phyloP scores from a whole-genome alignment of 129 eudicot genomes.

The Ambrosia trifida region DNA sequence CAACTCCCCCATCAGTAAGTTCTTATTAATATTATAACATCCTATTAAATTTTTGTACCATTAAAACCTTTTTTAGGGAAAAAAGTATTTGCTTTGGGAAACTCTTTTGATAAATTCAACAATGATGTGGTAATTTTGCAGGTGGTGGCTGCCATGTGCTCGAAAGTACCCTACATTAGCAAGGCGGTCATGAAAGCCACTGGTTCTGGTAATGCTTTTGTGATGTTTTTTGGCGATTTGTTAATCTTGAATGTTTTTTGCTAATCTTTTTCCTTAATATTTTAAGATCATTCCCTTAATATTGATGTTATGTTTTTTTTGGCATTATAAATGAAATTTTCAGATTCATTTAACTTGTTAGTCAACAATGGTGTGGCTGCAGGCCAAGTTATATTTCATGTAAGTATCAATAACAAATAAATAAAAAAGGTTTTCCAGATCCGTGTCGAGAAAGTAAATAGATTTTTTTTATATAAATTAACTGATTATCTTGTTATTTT shows the following conservation, averaged over 20 bases:
- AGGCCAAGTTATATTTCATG: constrained; percentile 96
- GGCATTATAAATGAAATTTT: constrained; percentile 11
- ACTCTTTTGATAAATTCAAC: background rate
- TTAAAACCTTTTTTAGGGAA: background rate
- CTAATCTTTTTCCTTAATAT: background rate
- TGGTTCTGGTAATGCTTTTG: constrained; percentile 53
- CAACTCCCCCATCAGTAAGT: constrained; percentile 97
- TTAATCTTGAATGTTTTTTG: background rate
- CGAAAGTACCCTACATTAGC: constrained; percentile 90
- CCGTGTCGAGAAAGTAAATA: background rate
- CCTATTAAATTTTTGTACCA: background rate
- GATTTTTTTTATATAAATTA: background rate
- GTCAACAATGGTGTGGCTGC: constrained; percentile 94
- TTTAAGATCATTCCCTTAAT: background rate
- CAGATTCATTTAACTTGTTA: constrained; percentile 93
- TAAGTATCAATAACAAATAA: constrained; percentile 38
- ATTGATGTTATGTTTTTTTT: constrained; percentile 13
- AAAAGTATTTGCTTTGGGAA: background rate
- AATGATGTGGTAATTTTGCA: constrained; percentile 29
- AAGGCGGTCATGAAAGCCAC: constrained; percentile 94
- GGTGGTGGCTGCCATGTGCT: constrained; percentile 93
- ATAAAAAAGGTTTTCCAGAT: background rate
- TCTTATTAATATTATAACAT: background rate
- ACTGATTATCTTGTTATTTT: constrained; percentile 5
- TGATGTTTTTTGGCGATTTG: constrained; percentile 4